Base-by-base conservation (phyloP, 371 early-diverging fungal genomes). In the Syncephalastrum racemosum region DNA sequence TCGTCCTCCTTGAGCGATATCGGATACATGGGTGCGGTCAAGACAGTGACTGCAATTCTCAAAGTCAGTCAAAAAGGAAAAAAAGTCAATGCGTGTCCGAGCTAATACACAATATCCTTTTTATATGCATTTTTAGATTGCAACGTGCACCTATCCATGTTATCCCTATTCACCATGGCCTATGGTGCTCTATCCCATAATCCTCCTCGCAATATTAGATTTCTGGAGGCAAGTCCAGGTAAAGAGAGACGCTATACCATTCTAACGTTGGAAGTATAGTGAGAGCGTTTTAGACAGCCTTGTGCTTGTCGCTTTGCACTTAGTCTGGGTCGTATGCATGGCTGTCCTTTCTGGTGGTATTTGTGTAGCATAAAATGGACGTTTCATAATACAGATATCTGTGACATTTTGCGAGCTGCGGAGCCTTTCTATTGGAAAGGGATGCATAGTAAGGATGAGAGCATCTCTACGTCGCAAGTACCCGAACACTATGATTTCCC, bases 81-180 rank as follows among this genome's bases (percentile, higher is more conserved):
- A 8, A n/a, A 63, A 44, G 39, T 15, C 20, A 20, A 10, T 14
- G 19, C 19, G 10, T 7, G 12, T 31, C 10, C 2, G 0, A 18
- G 42, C 19, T 25, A 8, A 43, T 4, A 15, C 40, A 20, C 25
- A 14, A 8, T 23, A 39, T 12, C 19, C 15, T 23, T 42, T 10
- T 7, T 42, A 27, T 16, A 19, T n/a, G 10, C 10, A 20, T 50
- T 49, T 16, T 22, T 58, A 79, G 79, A 59, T 79, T 50, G 61
- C 66, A 10, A 68, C 74, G 2, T 79, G 76, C 43, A 68, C 67
- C 13, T 71, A 68, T 48, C 63, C 74, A 15, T 79, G 79, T 23
- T 60, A 71, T 12, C 79, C 79, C 7, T 79, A 75, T 53, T 60
- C 72, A 12, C 55, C 70, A 22, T 54, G 56, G 19, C 64, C 76